Percentiles rank a stretch among this genome's conserved stretches.
Conservation (phyloP, 768 basidiomycete species). For the Lactifluus echinatus region DNA sequence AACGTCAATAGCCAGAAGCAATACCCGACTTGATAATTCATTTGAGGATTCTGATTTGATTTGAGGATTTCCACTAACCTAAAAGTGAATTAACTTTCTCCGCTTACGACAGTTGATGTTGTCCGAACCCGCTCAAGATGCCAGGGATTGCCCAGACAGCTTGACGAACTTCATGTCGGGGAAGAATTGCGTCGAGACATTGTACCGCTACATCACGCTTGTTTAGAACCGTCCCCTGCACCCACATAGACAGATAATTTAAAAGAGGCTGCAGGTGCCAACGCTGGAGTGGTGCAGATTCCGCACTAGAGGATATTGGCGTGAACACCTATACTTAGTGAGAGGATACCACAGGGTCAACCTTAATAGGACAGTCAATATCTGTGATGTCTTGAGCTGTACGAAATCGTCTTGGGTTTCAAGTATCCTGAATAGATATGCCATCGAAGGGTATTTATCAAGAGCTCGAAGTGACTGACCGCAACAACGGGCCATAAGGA, state of each 20-base stretch:
- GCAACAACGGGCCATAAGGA: constrained; percentile 71
- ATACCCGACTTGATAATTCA: constrained; percentile 90
- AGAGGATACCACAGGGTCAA: constrained; percentile 32
- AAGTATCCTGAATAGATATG: constrained; percentile 46
- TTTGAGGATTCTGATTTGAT: constrained; percentile 78
- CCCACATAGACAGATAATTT: constrained; percentile 24
- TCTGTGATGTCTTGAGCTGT: constrained; percentile 83
- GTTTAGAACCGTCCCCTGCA: constrained; percentile 40
- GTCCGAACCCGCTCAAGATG: constrained; percentile 54
- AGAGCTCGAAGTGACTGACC: constrained; percentile 35
- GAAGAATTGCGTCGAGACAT: constrained; percentile 76
- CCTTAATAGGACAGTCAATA: constrained; percentile 82
- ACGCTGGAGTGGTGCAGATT: constrained; percentile 22
- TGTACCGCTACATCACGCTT: constrained; percentile 88
- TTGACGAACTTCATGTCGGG: constrained; percentile 70
- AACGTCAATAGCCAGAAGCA: constrained; percentile 94
- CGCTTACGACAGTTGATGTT: background rate
- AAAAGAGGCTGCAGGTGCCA: constrained; percentile 31
- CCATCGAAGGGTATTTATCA: background rate
- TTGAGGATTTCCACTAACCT: constrained; percentile 82
- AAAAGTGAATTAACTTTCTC: background rate
- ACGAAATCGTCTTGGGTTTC: constrained; percentile 90
- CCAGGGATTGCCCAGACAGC: constrained; percentile 72
- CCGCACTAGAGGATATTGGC: constrained; percentile 21
- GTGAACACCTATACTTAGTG: background rate